These are phyloP conservation scores for Podosphaera fusca DNA, from an alignment of 2,329 filamentous ascomycete species.

Conservation along the genomic window DNA sequence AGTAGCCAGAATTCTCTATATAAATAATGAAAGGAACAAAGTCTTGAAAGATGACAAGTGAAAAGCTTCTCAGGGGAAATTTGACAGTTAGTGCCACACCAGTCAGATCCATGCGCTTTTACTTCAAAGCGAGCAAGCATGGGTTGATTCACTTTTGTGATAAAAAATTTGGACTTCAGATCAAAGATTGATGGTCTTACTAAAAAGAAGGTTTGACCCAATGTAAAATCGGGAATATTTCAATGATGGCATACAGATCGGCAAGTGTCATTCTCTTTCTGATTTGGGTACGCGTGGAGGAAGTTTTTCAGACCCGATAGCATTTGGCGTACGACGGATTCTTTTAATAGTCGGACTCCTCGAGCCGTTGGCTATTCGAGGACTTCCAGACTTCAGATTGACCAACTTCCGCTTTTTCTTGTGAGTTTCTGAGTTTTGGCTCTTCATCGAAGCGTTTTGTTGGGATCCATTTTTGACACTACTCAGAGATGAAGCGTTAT, in stretches of 20 bases:
- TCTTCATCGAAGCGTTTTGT: background rate
- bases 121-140: background rate
- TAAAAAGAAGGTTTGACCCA: background rate
- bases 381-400: background rate
- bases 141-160: background rate
- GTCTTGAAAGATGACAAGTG: background rate
- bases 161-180: background rate
- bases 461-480: background rate
- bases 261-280: background rate
- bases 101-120: background rate
- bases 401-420: background rate
- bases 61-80: background rate
- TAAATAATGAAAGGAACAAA: background rate
- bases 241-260: background rate
- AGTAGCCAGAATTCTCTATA: too few relatives aligned
- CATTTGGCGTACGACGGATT: background rate
- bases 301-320: background rate
- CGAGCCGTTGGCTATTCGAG: background rate
- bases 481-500: background rate
- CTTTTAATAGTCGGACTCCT: background rate
- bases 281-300: background rate
- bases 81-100: background rate
- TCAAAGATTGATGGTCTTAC: background rate
- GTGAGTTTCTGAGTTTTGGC: background rate
- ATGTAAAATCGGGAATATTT: background rate